Evolutionary conservation across 116 monocot species (phyloP).

Genomic region (Phalaenopsis hybrid): DNA sequence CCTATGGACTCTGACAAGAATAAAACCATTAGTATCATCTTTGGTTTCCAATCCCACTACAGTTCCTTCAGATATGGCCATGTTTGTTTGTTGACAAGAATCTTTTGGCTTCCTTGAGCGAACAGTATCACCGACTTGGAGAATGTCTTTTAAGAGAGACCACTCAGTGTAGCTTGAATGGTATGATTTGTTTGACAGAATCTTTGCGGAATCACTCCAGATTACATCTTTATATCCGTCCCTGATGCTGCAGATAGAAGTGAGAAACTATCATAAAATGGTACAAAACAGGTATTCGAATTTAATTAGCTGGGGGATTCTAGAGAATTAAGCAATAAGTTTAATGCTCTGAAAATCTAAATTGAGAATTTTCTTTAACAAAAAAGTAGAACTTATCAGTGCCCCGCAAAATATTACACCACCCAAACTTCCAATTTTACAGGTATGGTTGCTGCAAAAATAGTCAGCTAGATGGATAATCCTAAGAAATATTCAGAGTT

Average conservation of each 20-base stretch:
- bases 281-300: neutral
- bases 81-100: slow-evolving; percentile 43
- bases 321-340: neutral
- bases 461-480: too few species aligned
- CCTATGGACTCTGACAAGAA: slow-evolving; percentile 69
- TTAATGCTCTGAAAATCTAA: neutral
- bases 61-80: slow-evolving; percentile 77
- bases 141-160: slow-evolving; percentile 58
- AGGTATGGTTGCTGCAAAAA: too few species aligned
- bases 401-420: too few species aligned
- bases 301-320: neutral
- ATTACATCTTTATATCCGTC: slow-evolving; percentile 19
- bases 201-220: slow-evolving; percentile 15
- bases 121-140: slow-evolving; percentile 72
- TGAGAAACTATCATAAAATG: neutral
- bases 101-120: slow-evolving; percentile 68
- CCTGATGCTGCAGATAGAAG: slow-evolving; percentile 32
- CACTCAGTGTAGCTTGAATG: slow-evolving; percentile 33
- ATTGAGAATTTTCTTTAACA: too few species aligned
- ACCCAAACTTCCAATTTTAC: too few species aligned
- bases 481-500: too few species aligned
- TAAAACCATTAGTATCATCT: slow-evolving; percentile 22
- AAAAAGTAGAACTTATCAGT: too few species aligned
- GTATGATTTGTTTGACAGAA: slow-evolving; percentile 10
- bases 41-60: slow-evolving; percentile 66